phyloP scores from a whole-genome alignment of 306 rosid species.

The Quercus bicolor region DNA sequence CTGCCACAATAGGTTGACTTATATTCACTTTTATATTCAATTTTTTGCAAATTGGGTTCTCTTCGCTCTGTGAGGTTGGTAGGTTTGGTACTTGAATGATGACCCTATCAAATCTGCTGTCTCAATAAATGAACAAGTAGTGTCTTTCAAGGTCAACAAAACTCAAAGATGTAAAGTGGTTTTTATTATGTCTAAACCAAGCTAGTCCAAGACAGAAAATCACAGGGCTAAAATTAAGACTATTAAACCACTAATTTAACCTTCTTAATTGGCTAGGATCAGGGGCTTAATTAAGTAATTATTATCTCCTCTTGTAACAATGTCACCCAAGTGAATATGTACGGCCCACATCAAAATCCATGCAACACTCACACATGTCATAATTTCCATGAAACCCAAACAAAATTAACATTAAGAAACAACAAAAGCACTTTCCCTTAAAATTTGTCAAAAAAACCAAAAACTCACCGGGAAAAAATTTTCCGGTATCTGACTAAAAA shows the following conservation, averaged over 20 bases:
- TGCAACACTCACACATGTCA: conserved; percentile 6
- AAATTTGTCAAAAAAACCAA: background rate
- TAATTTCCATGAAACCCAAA: background rate
- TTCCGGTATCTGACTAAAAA: background rate
- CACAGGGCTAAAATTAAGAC: background rate
- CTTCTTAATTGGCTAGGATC: background rate
- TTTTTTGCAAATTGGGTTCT: too few relatives aligned
- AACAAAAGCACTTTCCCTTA: background rate
- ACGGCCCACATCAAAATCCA: background rate
- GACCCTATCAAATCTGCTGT: too few relatives aligned
- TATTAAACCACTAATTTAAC: too few relatives aligned
- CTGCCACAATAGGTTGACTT: too few relatives aligned
- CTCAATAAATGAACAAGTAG: too few relatives aligned
- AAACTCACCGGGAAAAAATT: conserved; percentile 11
- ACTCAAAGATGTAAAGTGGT: too few relatives aligned
- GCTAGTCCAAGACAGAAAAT: background rate
- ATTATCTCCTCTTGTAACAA: background rate
- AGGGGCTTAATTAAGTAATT: background rate
- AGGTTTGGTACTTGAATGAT: too few relatives aligned
- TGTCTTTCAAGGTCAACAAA: too few relatives aligned
- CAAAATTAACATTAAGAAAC: background rate
- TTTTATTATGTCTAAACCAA: too few relatives aligned
- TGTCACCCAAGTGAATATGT: background rate
- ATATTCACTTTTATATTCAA: too few relatives aligned
- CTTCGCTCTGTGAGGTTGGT: too few relatives aligned